Evolutionary conservation across 2,329 filamentous ascomycete genomes (phyloP).

Genomic region (Paracoccidioides lutzii): DNA sequence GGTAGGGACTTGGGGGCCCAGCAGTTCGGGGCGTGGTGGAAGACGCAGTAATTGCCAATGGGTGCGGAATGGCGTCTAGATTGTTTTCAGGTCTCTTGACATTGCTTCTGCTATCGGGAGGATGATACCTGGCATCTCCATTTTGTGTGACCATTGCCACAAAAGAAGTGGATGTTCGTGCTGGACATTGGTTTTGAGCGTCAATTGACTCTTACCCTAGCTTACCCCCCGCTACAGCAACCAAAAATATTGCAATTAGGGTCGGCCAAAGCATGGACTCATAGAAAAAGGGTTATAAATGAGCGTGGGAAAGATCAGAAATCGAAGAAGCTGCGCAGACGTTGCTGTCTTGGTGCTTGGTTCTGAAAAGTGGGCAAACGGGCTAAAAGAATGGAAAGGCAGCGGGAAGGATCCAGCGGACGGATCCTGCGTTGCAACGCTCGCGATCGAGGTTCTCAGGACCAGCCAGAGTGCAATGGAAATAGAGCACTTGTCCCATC

Average conservation of each 20-base stretch:
- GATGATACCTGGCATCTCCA: conserved; percentile 25
- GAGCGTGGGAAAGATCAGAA: background rate
- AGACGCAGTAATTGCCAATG: background rate
- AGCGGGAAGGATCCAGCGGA: conserved; percentile 2
- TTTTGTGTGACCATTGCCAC: conserved; percentile 35
- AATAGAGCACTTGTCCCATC: conserved; percentile 10
- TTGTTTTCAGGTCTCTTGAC: conserved; percentile 12
- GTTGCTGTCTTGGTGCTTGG: background rate
- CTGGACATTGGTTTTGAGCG: conserved; percentile 28
- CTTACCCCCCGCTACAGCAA: background rate
- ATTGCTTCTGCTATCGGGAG: conserved; percentile 19
- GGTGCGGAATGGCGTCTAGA: conserved; percentile 13
- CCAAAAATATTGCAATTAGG: background rate
- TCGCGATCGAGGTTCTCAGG: conserved; percentile 14
- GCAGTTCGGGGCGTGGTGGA: background rate
- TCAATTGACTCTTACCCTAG: background rate
- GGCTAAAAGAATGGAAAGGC: conserved; percentile 7
- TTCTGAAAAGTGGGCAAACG: background rate
- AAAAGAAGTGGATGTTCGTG: conserved; percentile 22
- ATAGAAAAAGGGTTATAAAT: background rate
- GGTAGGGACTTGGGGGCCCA: background rate
- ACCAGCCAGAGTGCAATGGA: conserved; percentile 20
- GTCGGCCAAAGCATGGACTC: background rate
- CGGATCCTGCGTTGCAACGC: conserved; percentile 3
- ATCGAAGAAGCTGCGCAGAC: background rate